These are phyloP conservation scores for Solanum appendiculatum DNA, from an alignment of 257 asterid genomes.

Conservation along the genomic window DNA sequence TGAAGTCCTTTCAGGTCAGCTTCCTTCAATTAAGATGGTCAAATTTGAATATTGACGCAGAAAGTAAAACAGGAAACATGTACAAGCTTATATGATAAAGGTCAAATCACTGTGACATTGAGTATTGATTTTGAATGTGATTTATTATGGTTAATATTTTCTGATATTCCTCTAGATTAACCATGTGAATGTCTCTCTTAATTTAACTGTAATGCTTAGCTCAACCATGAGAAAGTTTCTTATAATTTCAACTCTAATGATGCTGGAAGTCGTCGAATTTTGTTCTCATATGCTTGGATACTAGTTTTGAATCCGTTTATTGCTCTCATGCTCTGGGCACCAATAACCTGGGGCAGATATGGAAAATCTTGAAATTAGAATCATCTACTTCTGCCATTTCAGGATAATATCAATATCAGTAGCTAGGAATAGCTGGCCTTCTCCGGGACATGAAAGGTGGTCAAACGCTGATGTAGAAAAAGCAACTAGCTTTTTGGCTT, in stretches of 20 bases:
- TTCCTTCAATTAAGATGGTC: conserved; percentile 28
- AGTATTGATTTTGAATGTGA: not conserved
- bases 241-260: not conserved
- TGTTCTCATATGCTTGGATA: conserved; percentile 65
- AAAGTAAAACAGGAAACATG: not conserved
- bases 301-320: conserved; percentile 56
- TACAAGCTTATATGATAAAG: not conserved
- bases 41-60: not conserved
- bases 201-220: not conserved
- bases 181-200: not conserved
- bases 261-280: conserved; percentile 61
- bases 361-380: no score
- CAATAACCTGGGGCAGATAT: no score
- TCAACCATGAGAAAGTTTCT: not conserved
- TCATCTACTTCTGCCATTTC: no score
- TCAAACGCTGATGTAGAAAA: conserved; percentile 48
- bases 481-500: not conserved
- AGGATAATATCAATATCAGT: no score
- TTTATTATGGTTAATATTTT: not conserved
- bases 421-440: conserved; percentile 20
- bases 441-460: conserved; percentile 32
- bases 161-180: not conserved
- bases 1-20: conserved; percentile 53
- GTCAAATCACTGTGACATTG: not conserved
- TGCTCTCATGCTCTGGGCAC: no score